These are phyloP conservation scores for Botrytis deweyae DNA, from an alignment of 2,329 filamentous ascomycete species.

Conservation along the genomic window DNA sequence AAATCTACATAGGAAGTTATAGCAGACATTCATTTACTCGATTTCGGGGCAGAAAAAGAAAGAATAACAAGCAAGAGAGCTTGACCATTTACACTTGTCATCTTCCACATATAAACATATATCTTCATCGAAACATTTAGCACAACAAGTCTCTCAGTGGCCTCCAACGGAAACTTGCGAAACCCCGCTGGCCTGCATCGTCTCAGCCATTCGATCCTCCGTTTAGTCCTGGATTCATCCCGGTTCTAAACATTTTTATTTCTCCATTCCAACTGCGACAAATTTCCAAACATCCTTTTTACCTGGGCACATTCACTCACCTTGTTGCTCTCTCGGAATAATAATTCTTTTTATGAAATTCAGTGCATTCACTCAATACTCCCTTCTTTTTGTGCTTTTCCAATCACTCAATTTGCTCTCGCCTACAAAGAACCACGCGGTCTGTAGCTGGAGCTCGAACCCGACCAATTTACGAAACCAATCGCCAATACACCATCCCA, in stretches of 20 bases:
- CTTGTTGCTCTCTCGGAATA: background rate
- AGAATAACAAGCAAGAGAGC: background rate
- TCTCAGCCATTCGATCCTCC: slow-evolving; percentile 22
- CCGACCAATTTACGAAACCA: slow-evolving; percentile 25
- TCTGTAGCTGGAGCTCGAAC: slow-evolving; percentile 27
- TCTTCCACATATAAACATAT: background rate
- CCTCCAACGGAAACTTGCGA: slow-evolving; percentile 18
- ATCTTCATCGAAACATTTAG: background rate
- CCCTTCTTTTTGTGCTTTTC: background rate
- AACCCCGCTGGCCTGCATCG: slow-evolving; percentile 21
- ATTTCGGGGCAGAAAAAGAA: background rate
- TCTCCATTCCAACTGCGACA: slow-evolving; percentile 23
- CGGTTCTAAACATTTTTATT: slow-evolving; percentile 20
- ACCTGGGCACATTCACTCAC: slow-evolving; percentile 7
- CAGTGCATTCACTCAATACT: background rate
- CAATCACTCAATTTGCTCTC: slow-evolving; percentile 8
- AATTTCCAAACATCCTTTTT: slow-evolving; percentile 16
- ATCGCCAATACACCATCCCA: slow-evolving; percentile 27
- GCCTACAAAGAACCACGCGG: slow-evolving; percentile 34
- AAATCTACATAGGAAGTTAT: background rate
- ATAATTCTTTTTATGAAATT: slow-evolving; percentile 15
- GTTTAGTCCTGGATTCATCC: slow-evolving; percentile 19
- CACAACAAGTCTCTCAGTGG: slow-evolving; percentile 6
- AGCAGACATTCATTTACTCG: background rate
- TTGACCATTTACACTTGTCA: background rate